These are phyloP conservation scores for Stachybotrys elegans DNA, from an alignment of 2,329 filamentous ascomycete genomes.

Conservation along the genomic window DNA sequence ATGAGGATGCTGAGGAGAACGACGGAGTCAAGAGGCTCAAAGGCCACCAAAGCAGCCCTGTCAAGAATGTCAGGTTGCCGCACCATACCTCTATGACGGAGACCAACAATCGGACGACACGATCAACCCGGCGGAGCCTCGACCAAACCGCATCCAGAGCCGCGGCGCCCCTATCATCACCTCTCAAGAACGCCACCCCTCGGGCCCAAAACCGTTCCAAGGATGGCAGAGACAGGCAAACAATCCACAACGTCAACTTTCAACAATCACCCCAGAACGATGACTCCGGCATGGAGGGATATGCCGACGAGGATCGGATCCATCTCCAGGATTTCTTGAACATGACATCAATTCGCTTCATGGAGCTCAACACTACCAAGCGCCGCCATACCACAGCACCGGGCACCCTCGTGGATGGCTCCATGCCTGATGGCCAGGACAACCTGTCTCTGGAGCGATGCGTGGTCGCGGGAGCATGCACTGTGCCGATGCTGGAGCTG, in stretches of 20 bases:
- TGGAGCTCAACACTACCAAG: constrained; percentile 97
- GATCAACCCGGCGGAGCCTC: constrained; percentile 42
- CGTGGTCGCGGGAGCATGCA: constrained; percentile 85
- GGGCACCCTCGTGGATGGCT: constrained; percentile 36
- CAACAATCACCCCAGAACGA: constrained; percentile 35
- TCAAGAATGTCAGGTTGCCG: constrained; percentile 68
- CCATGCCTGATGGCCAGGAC: constrained; percentile 37
- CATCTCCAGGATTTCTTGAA: constrained; percentile 90
- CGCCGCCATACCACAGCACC: constrained; percentile 76
- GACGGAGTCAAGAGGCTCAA: constrained; percentile 66
- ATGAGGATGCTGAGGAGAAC: constrained; percentile 52
- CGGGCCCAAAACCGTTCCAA: constrained; percentile 51
- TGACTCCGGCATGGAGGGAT: constrained; percentile 25
- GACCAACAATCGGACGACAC: constrained; percentile 54
- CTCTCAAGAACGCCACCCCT: constrained; percentile 50
- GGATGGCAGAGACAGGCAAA: constrained; percentile 43
- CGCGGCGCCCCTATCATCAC: constrained; percentile 40
- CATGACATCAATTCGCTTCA: constrained; percentile 94
- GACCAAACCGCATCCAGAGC: constrained; percentile 37
- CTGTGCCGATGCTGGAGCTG: constrained; percentile 85
- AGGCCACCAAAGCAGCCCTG: constrained; percentile 67
- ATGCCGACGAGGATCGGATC: constrained; percentile 54
- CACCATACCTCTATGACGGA: constrained; percentile 65
- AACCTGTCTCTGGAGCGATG: constrained; percentile 65
- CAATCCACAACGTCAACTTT: constrained; percentile 38